phyloP scores from a whole-genome alignment of 768 basidiomycete species.

The Agaricus sinodeliciosus region DNA sequence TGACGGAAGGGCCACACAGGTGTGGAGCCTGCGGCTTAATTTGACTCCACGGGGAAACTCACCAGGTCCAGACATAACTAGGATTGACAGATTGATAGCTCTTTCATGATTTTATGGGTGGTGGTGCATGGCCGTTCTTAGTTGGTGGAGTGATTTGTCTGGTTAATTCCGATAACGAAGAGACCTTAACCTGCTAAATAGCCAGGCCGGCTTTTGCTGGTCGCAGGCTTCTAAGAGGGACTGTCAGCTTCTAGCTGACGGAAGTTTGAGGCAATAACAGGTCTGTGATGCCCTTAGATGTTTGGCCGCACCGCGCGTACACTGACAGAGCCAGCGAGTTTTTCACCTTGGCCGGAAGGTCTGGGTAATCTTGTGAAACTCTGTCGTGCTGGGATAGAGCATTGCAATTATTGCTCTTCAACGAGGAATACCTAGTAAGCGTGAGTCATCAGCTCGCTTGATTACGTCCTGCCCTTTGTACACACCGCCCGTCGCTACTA shows the following conservation, averaged over 20 bases:
- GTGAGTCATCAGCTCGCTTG: constrained; percentile 85
- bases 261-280: constrained; percentile 90
- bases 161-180: constrained; percentile 95
- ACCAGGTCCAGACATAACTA: constrained; percentile 75
- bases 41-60: constrained; percentile 80
- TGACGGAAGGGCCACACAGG: constrained; percentile 80
- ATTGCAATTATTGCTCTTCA: constrained; percentile 71
- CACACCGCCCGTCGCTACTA: constrained; percentile 88
- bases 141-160: constrained; percentile 94
- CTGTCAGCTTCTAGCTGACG: constrained; percentile 74
- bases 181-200: constrained; percentile 94
- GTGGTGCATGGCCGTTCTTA: constrained; percentile 89
- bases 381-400: constrained; percentile 12
- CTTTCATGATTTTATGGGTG: constrained; percentile 83
- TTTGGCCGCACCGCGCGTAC: constrained; percentile 84
- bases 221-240: constrained; percentile 81
- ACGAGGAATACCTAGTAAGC: constrained; percentile 87
- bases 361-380: constrained; percentile 30
- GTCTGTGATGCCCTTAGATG: constrained; percentile 90
- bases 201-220: constrained; percentile 71
- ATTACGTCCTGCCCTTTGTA: constrained; percentile 90
- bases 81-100: constrained; percentile 80
- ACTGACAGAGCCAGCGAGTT: constrained; percentile 87
- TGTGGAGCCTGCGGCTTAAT: constrained; percentile 79
- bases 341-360: constrained; percentile 69